These are phyloP conservation scores for Lactuca sativa DNA, from an alignment of 129 eudicot species.

Conservation along the genomic window DNA sequence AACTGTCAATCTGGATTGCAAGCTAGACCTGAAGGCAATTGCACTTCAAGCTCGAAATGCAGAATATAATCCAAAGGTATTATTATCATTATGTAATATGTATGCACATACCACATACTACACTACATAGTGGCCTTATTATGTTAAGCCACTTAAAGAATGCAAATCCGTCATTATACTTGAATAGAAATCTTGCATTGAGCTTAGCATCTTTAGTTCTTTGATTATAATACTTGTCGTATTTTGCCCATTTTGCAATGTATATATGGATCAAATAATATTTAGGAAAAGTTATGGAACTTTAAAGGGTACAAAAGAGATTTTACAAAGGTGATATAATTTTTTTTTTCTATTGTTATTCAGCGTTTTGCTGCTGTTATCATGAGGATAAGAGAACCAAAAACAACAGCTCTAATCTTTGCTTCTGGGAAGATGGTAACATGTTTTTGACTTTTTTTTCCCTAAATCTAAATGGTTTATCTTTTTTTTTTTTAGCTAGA, in stretches of 20 bases:
- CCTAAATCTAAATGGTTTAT: not conserved
- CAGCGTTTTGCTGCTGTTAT: constrained; percentile 98
- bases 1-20: constrained; percentile 85
- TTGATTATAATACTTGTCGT: not conserved
- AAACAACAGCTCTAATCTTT: constrained; percentile 82
- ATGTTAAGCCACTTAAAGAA: constrained; percentile 3
- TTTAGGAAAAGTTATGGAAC: no score
- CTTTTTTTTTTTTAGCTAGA: not conserved
- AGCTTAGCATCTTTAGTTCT: not conserved
- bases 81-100: not conserved
- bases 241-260: not conserved
- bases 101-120: not conserved
- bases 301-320: not conserved
- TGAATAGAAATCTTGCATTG: not conserved
- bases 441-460: not conserved
- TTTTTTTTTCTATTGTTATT: constrained; percentile 3
- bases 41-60: constrained; percentile 92
- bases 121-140: not conserved
- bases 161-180: not conserved
- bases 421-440: constrained; percentile 94
- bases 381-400: constrained; percentile 92
- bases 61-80: constrained; percentile 91
- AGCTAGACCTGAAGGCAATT: constrained; percentile 74
- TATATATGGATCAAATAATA: not conserved
- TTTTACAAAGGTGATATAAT: not conserved